phyloP scores from a whole-genome alignment of 306 rosid genomes.

The Cyclanthera cordifolia region DNA sequence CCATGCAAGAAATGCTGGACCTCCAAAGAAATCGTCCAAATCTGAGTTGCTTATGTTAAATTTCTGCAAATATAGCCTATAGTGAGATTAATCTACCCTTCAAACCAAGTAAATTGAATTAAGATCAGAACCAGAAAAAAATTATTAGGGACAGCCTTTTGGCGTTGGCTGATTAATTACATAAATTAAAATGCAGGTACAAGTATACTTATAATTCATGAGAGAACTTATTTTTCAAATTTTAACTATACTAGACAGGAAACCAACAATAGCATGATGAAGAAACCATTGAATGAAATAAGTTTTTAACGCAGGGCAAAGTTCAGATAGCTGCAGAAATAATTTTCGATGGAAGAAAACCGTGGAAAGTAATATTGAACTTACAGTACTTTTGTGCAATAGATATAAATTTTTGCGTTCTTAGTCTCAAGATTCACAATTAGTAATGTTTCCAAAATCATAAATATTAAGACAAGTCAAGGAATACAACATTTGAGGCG shows the following conservation, averaged over 20 bases:
- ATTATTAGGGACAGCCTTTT: neutral
- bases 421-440: neutral
- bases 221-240: neutral
- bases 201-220: neutral
- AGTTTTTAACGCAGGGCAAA: neutral
- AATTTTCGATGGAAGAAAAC: neutral
- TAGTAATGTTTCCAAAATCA: neutral
- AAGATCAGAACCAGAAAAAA: neutral
- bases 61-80: conserved; percentile 33
- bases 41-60: conserved; percentile 54
- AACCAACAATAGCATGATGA: neutral
- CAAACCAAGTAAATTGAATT: neutral
- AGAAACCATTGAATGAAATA: neutral
- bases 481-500: neutral
- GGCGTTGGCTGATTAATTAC: neutral
- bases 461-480: neutral
- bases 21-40: conserved; percentile 82
- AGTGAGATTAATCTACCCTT: neutral
- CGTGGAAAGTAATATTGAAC: neutral
- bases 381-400: neutral
- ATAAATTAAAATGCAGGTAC: neutral
- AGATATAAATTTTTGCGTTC: neutral
- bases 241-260: neutral
- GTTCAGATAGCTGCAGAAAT: neutral
- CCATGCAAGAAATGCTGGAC: conserved; percentile 95